Evolutionary conservation across 2,329 filamentous ascomycete species (phyloP).

Genomic region (Pyricularia sp.): DNA sequence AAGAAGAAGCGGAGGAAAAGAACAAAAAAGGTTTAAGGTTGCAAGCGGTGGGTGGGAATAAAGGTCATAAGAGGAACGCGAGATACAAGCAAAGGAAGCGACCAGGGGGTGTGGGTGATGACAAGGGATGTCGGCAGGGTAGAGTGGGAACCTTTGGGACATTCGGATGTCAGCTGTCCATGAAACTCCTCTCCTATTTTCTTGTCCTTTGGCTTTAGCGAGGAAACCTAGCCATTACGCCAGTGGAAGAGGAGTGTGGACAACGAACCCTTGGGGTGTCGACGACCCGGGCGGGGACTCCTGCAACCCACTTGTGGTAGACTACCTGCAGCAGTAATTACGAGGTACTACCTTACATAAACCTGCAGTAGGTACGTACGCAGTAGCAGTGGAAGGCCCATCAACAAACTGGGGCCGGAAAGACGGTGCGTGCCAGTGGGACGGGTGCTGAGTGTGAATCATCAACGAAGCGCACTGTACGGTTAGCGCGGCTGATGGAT

Average conservation of each 20-base stretch:
- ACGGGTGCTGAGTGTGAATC: not conserved
- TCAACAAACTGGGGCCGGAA: not conserved
- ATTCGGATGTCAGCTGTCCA: constrained; percentile 28
- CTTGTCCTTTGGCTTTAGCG: not conserved
- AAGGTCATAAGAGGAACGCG: constrained; percentile 28
- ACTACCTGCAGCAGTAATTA: too few relatives aligned
- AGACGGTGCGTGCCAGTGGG: not conserved
- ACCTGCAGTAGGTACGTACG: not conserved
- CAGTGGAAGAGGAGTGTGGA: not conserved
- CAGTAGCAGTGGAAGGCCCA: too few relatives aligned
- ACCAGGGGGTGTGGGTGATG: not conserved
- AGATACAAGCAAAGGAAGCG: constrained; percentile 1
- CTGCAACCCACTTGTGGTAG: not conserved
- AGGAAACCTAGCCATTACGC: not conserved
- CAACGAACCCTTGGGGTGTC: not conserved
- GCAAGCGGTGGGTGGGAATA: constrained; percentile 17
- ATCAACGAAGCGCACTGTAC: not conserved
- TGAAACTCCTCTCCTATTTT: constrained; percentile 22
- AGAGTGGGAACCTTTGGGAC: constrained; percentile 13
- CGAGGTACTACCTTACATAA: not conserved
- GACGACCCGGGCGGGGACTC: not conserved
- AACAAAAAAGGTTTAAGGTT: constrained; percentile 8
- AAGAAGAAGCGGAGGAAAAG: constrained; percentile 17
- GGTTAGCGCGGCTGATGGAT: not conserved
- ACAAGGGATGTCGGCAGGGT: not conserved